Conservation (phyloP, 768 basidiomycete species). For the Filobasidium floriforme region DNA sequence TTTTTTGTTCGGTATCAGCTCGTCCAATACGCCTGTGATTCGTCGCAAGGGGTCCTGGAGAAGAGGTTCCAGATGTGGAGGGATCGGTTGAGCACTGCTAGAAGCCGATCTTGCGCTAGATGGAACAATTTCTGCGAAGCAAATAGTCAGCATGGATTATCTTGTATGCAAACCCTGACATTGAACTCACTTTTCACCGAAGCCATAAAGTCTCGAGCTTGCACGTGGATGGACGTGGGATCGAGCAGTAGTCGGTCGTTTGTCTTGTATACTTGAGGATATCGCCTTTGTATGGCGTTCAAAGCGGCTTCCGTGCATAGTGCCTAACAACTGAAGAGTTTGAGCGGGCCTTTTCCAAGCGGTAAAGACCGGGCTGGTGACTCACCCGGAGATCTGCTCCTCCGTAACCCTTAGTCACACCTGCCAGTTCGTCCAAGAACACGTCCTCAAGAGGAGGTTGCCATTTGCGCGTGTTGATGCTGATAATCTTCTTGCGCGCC, state of each 20-base stretch:
- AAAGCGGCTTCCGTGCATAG: slow-evolving; percentile 93
- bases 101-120: slow-evolving; percentile 88
- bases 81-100: slow-evolving; percentile 75
- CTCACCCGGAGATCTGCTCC: slow-evolving; percentile 90
- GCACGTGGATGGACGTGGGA: slow-evolving; percentile 74
- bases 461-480: slow-evolving; percentile 87
- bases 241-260: slow-evolving; percentile 74
- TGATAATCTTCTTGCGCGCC: slow-evolving; percentile 78
- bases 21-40: slow-evolving; percentile 64
- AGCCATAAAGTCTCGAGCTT: slow-evolving; percentile 90
- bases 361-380: not conserved
- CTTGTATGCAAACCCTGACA: not conserved
- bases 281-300: slow-evolving; percentile 89
- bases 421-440: slow-evolving; percentile 62
- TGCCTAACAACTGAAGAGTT: slow-evolving; percentile 51
- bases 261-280: slow-evolving; percentile 95
- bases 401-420: slow-evolving; percentile 91
- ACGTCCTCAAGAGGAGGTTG: slow-evolving; percentile 63
- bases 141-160: not conserved
- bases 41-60: slow-evolving; percentile 61
- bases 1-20: slow-evolving; percentile 72
- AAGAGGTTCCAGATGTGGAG: slow-evolving; percentile 72
- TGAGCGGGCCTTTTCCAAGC: not conserved
- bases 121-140: slow-evolving; percentile 71
- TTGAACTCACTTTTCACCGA: slow-evolving; percentile 75